Evolutionary conservation across 1,284 basidiomycete genomes (phyloP), one percentile per base, ranked within the genome.

Genomic region (Porogramme epimiltina): DNA sequence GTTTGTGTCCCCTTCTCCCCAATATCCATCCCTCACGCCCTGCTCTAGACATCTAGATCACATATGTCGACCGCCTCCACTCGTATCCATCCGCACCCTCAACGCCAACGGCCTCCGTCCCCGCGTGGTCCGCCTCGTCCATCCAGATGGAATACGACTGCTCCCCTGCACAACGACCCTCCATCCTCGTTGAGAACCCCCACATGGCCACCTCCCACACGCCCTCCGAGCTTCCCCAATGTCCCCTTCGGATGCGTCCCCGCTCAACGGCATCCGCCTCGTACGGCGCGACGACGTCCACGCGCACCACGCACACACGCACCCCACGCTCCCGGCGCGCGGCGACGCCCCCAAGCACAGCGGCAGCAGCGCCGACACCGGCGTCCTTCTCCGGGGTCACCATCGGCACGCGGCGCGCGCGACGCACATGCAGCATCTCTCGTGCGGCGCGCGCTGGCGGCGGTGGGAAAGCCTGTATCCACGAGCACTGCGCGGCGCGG

Each of bases 1-100:
- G 85, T 72, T 4, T 2, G 34, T 18, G 8, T n/a, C n/a, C n/a
- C n/a, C n/a, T n/a, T n/a, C n/a, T 3, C n/a, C 15, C 16, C 11
- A 24, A 2, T 24, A 1, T 15, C 11, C n/a, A 26, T 31, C 24
- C 9, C 28, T 31, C 9, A 31, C 28, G 28, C 15, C 28, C 9
- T 36, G 25, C 39, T 3, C 4, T 31, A 90, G 87, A 89, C 60
- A 67, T 81, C 45, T 90, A 88, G 16, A 89, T 85, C 0, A 78
- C 84, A 2, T 89, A 81, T 59, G 88, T 90, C 8, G 82, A 90
- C 51, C 75, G 75, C 50, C 74, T 89, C 2, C 82, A 88, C 3
- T 80, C 81, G 3, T 78, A 81, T 48, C 69, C 78, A 1, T 85
- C 84, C 1, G 71, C 74, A 1, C 73, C 80, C 0, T 62, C 80